These are phyloP conservation scores for Cercospora sp. DNA, from an alignment of 2,329 filamentous ascomycete species.

Conservation along the genomic window DNA sequence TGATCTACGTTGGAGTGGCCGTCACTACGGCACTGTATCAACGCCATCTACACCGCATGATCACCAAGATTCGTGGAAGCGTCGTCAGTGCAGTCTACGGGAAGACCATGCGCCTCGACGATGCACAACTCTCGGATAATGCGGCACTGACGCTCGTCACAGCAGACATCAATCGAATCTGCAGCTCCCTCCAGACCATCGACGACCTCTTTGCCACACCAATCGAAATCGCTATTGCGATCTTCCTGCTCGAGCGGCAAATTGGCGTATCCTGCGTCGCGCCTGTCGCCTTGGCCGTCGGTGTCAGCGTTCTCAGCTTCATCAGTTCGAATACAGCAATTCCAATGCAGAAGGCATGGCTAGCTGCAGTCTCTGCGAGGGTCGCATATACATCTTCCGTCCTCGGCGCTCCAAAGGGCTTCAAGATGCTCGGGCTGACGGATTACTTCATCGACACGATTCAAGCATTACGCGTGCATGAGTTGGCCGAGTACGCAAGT, in stretches of 20 bases:
- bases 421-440: constrained; percentile 28
- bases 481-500: constrained; percentile 21
- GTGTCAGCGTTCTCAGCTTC: constrained; percentile 22
- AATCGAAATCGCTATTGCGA: constrained; percentile 27
- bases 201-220: constrained; percentile 28
- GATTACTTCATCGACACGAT: constrained; percentile 23
- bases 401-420: constrained; percentile 20
- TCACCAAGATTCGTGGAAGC: constrained; percentile 26
- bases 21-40: constrained; percentile 23
- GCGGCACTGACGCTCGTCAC: constrained; percentile 27
- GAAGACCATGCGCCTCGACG: constrained; percentile 18
- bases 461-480: constrained; percentile 23
- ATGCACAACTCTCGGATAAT: constrained; percentile 17
- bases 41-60: constrained; percentile 22
- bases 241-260: constrained; percentile 24
- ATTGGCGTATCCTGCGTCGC: constrained; percentile 26
- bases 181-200: constrained; percentile 17
- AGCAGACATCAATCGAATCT: constrained; percentile 25
- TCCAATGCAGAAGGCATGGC: constrained; percentile 25
- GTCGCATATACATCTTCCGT: constrained; percentile 26
- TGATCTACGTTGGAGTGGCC: constrained; percentile 24
- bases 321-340: constrained; percentile 19
- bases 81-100: constrained; percentile 24
- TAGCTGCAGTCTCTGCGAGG: constrained; percentile 20
- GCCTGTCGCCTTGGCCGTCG: constrained; percentile 21